Conservation (phyloP, 129 eudicot species). For the Calendula officinalis region DNA sequence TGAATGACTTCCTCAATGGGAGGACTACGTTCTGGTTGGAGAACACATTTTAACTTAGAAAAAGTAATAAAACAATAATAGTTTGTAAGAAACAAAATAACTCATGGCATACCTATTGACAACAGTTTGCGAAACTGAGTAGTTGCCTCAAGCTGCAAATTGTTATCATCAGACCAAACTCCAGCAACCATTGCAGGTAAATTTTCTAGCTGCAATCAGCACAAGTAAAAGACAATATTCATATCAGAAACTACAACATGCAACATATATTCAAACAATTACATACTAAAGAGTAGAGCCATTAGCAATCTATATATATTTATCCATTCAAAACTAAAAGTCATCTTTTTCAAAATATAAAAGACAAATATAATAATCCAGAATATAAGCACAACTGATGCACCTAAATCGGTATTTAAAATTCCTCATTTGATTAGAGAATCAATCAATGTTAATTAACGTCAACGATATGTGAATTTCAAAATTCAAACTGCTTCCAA, state of each 20-base stretch:
- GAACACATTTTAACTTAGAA: constrained; percentile 8
- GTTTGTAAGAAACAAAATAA: not conserved
- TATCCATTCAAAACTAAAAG: too few species aligned
- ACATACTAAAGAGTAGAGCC: too few species aligned
- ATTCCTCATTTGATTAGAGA: not conserved
- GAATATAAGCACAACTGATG: not conserved
- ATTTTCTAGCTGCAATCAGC: constrained; percentile 55
- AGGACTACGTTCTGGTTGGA: constrained; percentile 64
- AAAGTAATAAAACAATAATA: not conserved
- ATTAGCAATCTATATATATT: too few species aligned
- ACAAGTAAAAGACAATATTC: not conserved
- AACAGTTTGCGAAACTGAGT: constrained; percentile 34
- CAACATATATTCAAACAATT: too few species aligned
- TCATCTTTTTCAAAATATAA: too few species aligned
- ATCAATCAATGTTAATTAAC: not conserved
- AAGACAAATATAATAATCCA: not conserved
- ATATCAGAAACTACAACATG: not conserved
- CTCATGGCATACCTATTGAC: constrained; percentile 53
- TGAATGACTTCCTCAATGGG: constrained; percentile 84
- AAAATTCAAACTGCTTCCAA: constrained; percentile 2
- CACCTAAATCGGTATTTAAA: not conserved
- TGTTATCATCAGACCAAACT: too few species aligned
- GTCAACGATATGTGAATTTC: not conserved
- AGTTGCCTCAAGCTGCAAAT: too few species aligned
- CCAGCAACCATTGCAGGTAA: constrained; percentile 33